Base-by-base conservation (phyloP, 805 yeast genomes). In the Saccharomycopsis guyanensis region DNA sequence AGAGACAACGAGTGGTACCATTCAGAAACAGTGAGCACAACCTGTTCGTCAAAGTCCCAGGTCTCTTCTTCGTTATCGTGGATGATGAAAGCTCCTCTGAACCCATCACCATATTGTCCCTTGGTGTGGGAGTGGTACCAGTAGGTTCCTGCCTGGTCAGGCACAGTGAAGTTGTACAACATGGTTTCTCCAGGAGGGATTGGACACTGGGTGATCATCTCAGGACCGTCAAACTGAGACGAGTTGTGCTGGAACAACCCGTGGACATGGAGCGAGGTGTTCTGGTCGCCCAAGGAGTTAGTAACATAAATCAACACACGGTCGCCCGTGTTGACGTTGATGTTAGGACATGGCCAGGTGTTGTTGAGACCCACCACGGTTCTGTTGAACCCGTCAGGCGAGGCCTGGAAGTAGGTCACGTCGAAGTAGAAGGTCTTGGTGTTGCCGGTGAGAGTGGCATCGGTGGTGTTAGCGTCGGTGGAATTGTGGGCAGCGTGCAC, bases 121-220 rank as follows among this genome's bases (percentile, higher is more conserved):
- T 73, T 65, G 31, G 89, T 78, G 68, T 93, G 98, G 25, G 97
- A 86, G 66, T 93, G 98, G 72, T 91, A 93, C 98, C 98, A 93
- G 72, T 72, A 93, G 16, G 95, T 76, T 58, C 98, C 98, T 48
- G 72, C 78, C 66, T 93, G 96, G 50, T 62, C 64, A 42, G 75
- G 76, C 51, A 88, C 86, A 23, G 96, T 83, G 66, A 93, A 93
- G 70, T 91, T 88, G 72, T 93, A 93, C 53, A 81, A 64, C 66
- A 77, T 70, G 16, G 84, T 73, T 51, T 76, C 75, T 45, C 84
- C 84, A 4, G 94, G 83, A n/a, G 85, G 80, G 54, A 87, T 81
- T 24, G 96, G 95, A 73, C 97, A 93, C 66, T 91, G 97, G 31
- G 86, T 78, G 39, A 91, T 71, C 76, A 76, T 70, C 57, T 83